A percentile compares a stretch with the other conserved stretches of the same genome.
Conservation (phyloP, 345 rosid species). For the Eucalyptus viminalis region DNA sequence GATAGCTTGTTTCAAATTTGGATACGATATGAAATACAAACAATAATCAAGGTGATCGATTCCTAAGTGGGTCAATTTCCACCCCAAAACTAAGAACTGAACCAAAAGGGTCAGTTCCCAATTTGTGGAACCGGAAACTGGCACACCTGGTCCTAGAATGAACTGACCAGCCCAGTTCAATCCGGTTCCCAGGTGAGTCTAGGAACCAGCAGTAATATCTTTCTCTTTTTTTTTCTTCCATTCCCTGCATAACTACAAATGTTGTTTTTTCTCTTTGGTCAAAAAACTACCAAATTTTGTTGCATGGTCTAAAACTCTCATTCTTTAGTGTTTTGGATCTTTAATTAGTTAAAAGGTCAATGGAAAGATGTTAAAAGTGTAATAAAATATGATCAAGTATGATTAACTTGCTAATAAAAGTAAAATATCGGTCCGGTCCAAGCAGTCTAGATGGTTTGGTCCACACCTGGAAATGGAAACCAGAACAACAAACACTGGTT, state of each 20-base stretch:
- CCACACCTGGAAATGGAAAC: neutral
- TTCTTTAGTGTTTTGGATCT: neutral
- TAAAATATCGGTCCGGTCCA: neutral
- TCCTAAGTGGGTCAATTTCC: neutral
- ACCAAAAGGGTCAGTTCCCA: neutral
- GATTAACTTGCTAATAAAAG: neutral
- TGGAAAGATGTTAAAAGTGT: neutral
- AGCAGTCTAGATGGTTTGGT: neutral
- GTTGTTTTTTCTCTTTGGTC: neutral
- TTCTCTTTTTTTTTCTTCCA: neutral
- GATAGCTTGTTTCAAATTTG: neutral
- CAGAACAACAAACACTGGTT: neutral
- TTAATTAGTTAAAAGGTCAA: neutral
- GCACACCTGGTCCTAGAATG: neutral
- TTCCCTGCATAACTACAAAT: neutral
- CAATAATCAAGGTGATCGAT: neutral
- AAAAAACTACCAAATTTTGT: neutral
- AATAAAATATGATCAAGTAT: neutral
- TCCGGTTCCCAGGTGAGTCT: neutral
- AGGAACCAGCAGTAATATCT: neutral
- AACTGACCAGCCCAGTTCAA: neutral
- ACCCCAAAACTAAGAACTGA: neutral
- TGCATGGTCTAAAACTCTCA: neutral
- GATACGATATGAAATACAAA: neutral
- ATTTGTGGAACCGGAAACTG: neutral